A percentile compares a stretch with the other conserved stretches of the same genome.
Conservation (phyloP, 176 grass and related monocot species). For the Hsuehochloa calcarea region DNA sequence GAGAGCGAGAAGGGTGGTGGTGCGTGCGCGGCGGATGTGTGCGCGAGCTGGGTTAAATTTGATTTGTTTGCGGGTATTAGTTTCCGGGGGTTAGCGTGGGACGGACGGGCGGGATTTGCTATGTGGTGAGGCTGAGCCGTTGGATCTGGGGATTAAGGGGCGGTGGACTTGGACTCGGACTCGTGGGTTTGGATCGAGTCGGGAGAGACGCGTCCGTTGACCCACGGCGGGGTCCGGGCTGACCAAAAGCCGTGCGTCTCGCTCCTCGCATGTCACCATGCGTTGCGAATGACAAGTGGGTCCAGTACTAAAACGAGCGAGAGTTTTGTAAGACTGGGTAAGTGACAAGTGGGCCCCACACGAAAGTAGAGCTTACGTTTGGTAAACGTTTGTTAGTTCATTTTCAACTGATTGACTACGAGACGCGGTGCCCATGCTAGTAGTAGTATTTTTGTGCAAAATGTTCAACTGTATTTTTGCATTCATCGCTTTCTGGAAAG, state of each 20-base stretch:
- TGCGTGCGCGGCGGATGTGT: conserved; percentile 38
- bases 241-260: background rate
- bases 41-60: conserved; percentile 29
- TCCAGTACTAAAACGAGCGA: background rate
- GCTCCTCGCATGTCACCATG: background rate
- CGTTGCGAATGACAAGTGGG: background rate
- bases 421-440: no score
- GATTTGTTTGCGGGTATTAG: background rate
- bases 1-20: background rate
- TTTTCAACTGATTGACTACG: no score
- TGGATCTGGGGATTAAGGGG: conserved; percentile 9
- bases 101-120: conserved; percentile 22
- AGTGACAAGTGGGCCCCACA: background rate
- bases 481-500: no score
- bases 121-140: rapidly evolving
- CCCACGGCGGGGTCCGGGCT: background rate
- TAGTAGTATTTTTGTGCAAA: no score
- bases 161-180: background rate
- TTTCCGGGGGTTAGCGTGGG: conserved; percentile 31
- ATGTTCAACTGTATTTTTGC: no score
- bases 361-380: no score
- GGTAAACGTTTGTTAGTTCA: no score
- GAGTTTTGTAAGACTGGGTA: background rate
- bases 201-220: conserved; percentile 45
- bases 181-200: background rate